Conservation (phyloP, 768 basidiomycete genomes). For the Mycena epipterygia region DNA sequence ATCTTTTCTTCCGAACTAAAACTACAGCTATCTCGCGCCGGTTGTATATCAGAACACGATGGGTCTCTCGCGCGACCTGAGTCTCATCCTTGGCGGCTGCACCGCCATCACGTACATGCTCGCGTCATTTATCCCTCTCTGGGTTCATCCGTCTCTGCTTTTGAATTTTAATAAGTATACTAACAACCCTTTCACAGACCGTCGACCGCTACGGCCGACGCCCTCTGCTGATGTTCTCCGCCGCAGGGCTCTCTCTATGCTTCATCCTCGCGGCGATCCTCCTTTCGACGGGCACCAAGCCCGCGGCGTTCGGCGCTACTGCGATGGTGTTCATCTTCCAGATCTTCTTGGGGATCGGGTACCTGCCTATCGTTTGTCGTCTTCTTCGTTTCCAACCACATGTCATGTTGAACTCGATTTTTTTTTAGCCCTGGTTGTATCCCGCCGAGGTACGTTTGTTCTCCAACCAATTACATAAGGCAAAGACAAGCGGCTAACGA, state of each 20-base stretch:
- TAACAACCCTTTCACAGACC: conserved; percentile 43
- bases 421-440: conserved; percentile 22
- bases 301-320: conserved; percentile 52
- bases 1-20: not conserved
- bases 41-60: conserved; percentile 58
- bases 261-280: conserved; percentile 52
- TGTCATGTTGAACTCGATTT: not conserved
- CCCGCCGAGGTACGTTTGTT: conserved; percentile 11
- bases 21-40: conserved; percentile 52
- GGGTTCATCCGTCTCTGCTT: conserved; percentile 39
- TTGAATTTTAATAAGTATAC: not conserved
- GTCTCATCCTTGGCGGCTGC: conserved; percentile 55
- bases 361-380: conserved; percentile 52
- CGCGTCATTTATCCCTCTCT: conserved; percentile 56
- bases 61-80: conserved; percentile 55
- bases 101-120: conserved; percentile 56
- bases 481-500: not conserved
- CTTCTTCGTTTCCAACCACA: not conserved
- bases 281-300: conserved; percentile 50
- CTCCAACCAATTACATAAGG: not conserved
- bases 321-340: conserved; percentile 59
- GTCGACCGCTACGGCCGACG: conserved; percentile 57
- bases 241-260: conserved; percentile 53
- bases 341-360: conserved; percentile 56
- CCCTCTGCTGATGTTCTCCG: conserved; percentile 52